Conservation (phyloP, 306 rosid genomes). For the Trichosanthes cucumerina region DNA sequence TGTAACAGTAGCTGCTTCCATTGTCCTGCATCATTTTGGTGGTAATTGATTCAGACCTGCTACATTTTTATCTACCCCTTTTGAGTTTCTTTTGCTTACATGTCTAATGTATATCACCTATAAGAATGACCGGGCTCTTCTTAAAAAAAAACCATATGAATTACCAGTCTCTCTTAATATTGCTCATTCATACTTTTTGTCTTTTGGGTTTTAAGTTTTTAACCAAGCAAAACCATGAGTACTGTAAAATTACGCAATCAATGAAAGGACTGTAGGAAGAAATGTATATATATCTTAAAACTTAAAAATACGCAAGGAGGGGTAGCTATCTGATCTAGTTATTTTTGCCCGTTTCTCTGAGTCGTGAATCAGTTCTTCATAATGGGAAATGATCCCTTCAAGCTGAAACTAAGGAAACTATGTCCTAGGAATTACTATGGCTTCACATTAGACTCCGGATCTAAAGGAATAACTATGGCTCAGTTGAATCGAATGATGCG, state of each 20-base stretch:
- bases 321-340: neutral
- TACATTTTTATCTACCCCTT: neutral
- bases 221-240: neutral
- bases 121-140: neutral
- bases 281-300: neutral
- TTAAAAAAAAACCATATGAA: no score
- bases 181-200: neutral
- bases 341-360: neutral
- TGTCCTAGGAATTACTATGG: neutral
- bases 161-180: neutral
- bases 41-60: constrained; percentile 28
- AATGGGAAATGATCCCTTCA: neutral
- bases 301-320: neutral
- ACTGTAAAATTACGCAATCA: neutral
- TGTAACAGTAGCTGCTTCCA: constrained; percentile 91
- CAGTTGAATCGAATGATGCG: neutral
- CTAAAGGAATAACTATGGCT: neutral
- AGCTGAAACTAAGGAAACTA: neutral
- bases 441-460: no score
- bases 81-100: neutral
- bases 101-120: neutral
- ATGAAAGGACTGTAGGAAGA: neutral
- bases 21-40: constrained; percentile 87
- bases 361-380: neutral
- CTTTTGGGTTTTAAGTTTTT: neutral